Conservation (phyloP, 2,329 filamentous ascomycete species). For the Shiraia sp. region DNA sequence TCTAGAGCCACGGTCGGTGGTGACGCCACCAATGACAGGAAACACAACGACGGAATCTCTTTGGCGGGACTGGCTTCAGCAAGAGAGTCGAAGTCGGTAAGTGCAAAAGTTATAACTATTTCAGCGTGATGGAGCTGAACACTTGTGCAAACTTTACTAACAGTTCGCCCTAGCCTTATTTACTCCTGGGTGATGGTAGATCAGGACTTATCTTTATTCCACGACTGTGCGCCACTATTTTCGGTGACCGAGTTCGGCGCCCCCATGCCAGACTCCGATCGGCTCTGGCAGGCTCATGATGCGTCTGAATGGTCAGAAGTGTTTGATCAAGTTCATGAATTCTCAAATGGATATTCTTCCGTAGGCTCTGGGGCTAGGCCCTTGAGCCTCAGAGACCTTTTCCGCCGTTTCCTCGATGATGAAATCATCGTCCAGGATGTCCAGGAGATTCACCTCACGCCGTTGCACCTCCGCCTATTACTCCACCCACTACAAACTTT, state of each 20-base stretch:
- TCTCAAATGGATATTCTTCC: conserved; percentile 57
- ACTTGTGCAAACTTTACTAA: conserved; percentile 28
- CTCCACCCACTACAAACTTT: conserved; percentile 70
- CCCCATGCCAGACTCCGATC: conserved; percentile 66
- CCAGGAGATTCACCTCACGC: conserved; percentile 56
- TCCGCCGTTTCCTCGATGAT: conserved; percentile 69
- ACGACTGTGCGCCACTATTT: conserved; percentile 55
- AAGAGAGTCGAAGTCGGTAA: conserved; percentile 66
- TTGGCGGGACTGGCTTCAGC: conserved; percentile 68
- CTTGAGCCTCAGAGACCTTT: conserved; percentile 66
- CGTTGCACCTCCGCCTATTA: conserved; percentile 65
- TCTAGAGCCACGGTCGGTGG: conserved; percentile 58
- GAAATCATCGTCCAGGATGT: conserved; percentile 56
- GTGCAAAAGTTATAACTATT: conserved; percentile 22
- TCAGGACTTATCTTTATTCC: conserved; percentile 57
- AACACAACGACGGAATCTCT: conserved; percentile 52
- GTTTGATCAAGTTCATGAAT: conserved; percentile 63
- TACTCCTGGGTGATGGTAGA: conserved; percentile 78
- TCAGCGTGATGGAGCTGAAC: conserved; percentile 11
- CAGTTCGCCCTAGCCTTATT: conserved; percentile 57
- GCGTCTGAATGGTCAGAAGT: conserved; percentile 63
- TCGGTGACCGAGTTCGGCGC: conserved; percentile 67
- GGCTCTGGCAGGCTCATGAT: conserved; percentile 65
- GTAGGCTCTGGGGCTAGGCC: conserved; percentile 58
- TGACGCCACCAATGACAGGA: conserved; percentile 52